Base-by-base conservation (phyloP, 1,284 basidiomycete genomes). In the Trichosporon sp. region DNA sequence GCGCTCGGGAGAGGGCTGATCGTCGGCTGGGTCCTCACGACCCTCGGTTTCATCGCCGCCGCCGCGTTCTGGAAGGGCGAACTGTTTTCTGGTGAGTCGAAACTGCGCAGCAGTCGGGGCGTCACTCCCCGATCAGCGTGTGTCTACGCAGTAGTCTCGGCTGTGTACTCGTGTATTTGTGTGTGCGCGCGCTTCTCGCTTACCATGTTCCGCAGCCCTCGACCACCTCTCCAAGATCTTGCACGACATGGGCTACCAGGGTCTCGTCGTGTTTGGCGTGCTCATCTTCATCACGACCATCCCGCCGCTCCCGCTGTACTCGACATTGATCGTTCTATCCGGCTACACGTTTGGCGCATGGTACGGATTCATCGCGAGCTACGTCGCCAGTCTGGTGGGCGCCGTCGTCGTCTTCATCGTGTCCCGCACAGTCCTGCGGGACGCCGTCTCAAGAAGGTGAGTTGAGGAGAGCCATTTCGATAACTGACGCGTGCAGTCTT, bases 271-370 rank as follows among this genome's bases (percentile, higher is more conserved):
- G 73, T 76, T 86, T 77, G 80, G 82, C 59, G 75, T 80, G 61
- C 76, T 83, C 54, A 84, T 84, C 65, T 81, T 83, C 69, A 74
- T 83, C 51, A 84, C 83, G 1, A 83, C 81, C 46, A 80, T 85
- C 63, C 84, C 86, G 2, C 86, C 86, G 0, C 71, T 87, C 21
- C 86, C 86, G 5, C 83, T 87, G 12, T 87, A 87, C 77, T 87
- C 86, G 70, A 87, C 86, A 1, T 77, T 87, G 59, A 86, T 87
- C 76, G 83, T 87, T 51, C 78, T 87, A 2, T 83, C 84, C 11
- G 86, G 86, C 7, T 87, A 86, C 76, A 84, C 85, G 0, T 87
- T 87, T 71, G 86, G 86, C 19, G 81, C 85, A 7, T 82, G 83
- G 80, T 76, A 85, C 67, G 86, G 86, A 16, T 87, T 87, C 70